These are phyloP conservation scores for Leptosphaerulina australis DNA, from an alignment of 2,329 filamentous ascomycete genomes.

Conservation along the genomic window DNA sequence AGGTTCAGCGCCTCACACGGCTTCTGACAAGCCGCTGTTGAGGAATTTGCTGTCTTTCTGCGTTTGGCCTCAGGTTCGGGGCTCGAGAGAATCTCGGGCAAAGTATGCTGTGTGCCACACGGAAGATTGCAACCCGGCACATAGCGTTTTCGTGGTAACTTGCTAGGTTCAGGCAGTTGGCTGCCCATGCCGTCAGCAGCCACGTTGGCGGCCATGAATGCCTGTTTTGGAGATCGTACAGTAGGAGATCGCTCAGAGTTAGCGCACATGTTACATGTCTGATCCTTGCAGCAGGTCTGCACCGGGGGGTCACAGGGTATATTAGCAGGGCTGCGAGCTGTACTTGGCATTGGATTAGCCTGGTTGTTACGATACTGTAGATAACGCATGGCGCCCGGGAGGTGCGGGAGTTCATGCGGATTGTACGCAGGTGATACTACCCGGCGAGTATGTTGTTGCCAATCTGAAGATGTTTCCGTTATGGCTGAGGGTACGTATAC, in stretches of 20 bases:
- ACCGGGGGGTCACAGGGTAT: background rate
- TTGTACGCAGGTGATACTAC: background rate
- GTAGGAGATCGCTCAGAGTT: background rate
- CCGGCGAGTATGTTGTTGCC: background rate
- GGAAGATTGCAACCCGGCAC: background rate
- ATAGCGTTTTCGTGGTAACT: background rate
- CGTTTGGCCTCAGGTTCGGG: constrained; percentile 16
- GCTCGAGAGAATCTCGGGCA: constrained; percentile 14
- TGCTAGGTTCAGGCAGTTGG: background rate
- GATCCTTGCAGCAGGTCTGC: background rate
- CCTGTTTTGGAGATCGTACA: background rate
- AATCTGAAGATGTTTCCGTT: background rate
- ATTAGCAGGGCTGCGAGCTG: background rate
- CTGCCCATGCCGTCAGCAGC: background rate
- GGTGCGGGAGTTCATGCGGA: background rate
- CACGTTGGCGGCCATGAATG: too few species aligned
- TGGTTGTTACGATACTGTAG: background rate
- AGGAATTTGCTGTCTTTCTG: constrained; percentile 31
- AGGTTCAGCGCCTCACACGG: background rate
- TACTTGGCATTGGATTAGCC: background rate
- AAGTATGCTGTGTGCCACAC: constrained; percentile 1
- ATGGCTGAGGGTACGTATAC: too few species aligned
- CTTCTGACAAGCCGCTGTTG: constrained; percentile 61
- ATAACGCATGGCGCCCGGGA: constrained; percentile 2
- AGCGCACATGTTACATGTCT: background rate